A percentile compares a stretch with the other conserved stretches of the same genome.
Conservation (phyloP, 2,329 filamentous ascomycete species). For the Microcyclospora pomicola region DNA sequence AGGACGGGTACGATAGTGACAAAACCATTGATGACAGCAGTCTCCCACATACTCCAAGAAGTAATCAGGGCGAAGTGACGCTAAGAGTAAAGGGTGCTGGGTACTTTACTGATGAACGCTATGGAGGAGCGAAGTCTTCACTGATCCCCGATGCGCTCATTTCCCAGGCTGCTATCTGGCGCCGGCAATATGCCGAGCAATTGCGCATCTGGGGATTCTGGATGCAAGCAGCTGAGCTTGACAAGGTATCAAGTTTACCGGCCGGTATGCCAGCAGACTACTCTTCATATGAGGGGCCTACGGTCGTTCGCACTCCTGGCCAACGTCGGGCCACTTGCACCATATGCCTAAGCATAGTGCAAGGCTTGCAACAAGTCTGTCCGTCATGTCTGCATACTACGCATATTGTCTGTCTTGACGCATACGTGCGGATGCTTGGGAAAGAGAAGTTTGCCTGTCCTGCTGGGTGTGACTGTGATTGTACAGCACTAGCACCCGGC, state of each 20-base stretch:
- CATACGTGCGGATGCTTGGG: conserved; percentile 5
- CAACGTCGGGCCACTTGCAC: conserved; percentile 11
- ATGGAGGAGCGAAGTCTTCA: conserved; percentile 29
- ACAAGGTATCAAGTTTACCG: conserved; percentile 39
- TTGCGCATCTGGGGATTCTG: conserved; percentile 45
- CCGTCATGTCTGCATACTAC: conserved; percentile 16
- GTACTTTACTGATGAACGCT: conserved; percentile 38
- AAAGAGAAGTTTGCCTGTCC: conserved; percentile 15
- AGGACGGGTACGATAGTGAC: conserved; percentile 21
- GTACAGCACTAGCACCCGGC: conserved; percentile 1
- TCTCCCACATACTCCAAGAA: conserved; percentile 20
- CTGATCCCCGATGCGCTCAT: conserved; percentile 38
- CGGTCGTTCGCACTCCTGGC: not conserved
- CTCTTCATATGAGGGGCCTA: not conserved
- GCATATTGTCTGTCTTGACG: conserved; percentile 15
- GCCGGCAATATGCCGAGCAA: conserved; percentile 43
- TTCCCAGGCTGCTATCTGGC: conserved; percentile 38
- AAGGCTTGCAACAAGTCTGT: conserved; percentile 18
- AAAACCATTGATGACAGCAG: conserved; percentile 24
- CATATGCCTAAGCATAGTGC: conserved; percentile 16
- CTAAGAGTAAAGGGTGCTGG: conserved; percentile 43
- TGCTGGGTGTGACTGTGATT: conserved; percentile 20
- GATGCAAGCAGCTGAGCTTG: conserved; percentile 41
- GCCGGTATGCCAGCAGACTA: conserved; percentile 4
- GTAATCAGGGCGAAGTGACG: conserved; percentile 26